phyloP scores from a whole-genome alignment of 1,284 basidiomycete species.

The Meira nashicola region DNA sequence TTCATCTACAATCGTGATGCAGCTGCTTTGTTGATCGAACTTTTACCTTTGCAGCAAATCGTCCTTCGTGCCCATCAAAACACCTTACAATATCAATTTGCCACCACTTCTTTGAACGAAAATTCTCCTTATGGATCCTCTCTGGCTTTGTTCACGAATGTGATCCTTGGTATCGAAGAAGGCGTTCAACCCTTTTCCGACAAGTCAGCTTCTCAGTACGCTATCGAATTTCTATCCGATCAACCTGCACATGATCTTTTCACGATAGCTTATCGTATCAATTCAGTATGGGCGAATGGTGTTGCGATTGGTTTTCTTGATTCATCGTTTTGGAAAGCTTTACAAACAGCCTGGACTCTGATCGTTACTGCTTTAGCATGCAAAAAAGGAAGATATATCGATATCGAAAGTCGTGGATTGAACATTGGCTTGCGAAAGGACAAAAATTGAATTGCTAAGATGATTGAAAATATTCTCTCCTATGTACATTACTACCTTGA shows the following conservation, averaged over 20 bases:
- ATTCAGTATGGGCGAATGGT: slow-evolving; percentile 18
- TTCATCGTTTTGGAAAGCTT: slow-evolving; percentile 12
- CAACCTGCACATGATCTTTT: slow-evolving; percentile 7
- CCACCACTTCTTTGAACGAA: background rate
- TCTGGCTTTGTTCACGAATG: background rate
- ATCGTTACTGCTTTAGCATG: slow-evolving; percentile 12
- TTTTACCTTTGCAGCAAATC: slow-evolving; percentile 13
- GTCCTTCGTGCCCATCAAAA: background rate
- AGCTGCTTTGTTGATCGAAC: slow-evolving; percentile 5
- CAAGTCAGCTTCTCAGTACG: background rate
- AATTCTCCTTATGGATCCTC: too few species aligned
- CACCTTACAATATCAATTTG: background rate
- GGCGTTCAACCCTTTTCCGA: background rate
- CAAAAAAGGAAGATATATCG: background rate
- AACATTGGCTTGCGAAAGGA: too few species aligned
- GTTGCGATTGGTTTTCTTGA: slow-evolving; percentile 18
- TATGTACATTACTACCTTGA: too few species aligned
- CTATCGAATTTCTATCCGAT: slow-evolving; percentile 10
- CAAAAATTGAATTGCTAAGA: too few species aligned
- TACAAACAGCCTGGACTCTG: slow-evolving; percentile 16
- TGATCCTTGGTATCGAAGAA: background rate
- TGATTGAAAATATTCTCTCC: too few species aligned
- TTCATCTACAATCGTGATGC: slow-evolving; percentile 17
- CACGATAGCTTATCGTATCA: slow-evolving; percentile 6
- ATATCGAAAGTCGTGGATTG: background rate